Percentiles rank a stretch among this genome's conserved stretches.
These are phyloP conservation scores for Inga leiocalycina DNA, from an alignment of 306 rosid genomes.

Conservation along the genomic window DNA sequence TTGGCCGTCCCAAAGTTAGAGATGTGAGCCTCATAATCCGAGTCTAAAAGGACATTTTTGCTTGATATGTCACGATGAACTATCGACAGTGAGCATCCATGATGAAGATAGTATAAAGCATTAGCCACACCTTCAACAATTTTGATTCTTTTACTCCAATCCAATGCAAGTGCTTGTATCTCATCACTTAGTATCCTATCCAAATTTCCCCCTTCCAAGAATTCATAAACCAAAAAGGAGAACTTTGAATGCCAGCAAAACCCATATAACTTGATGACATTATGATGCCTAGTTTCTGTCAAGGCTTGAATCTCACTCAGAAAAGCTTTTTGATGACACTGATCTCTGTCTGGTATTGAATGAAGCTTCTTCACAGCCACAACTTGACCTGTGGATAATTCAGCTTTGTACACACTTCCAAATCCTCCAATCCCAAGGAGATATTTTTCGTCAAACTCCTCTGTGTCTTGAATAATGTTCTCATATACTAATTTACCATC, in stretches of 20 bases:
- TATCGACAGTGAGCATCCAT: neutral
- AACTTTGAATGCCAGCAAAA: neutral
- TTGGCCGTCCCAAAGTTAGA: neutral
- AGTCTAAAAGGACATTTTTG: neutral
- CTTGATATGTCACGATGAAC: neutral
- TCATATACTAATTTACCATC: neutral
- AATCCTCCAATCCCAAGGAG: neutral
- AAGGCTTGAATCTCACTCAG: neutral
- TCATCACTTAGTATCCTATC: neutral
- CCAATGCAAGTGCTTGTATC: neutral
- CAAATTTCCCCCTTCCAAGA: neutral
- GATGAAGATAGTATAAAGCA: neutral
- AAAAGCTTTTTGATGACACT: neutral
- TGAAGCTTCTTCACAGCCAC: neutral
- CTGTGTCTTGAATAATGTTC: neutral
- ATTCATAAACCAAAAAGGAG: neutral
- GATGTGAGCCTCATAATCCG: neutral
- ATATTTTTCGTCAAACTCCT: neutral
- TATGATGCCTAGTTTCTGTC: neutral
- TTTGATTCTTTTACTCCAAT: neutral
- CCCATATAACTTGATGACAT: neutral
- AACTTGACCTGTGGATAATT: neutral
- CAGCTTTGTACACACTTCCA: neutral
- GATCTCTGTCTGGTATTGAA: neutral
- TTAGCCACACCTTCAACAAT: neutral